Base-by-base conservation (phyloP, 1,139 yeast species). In the Pichia sp. region DNA sequence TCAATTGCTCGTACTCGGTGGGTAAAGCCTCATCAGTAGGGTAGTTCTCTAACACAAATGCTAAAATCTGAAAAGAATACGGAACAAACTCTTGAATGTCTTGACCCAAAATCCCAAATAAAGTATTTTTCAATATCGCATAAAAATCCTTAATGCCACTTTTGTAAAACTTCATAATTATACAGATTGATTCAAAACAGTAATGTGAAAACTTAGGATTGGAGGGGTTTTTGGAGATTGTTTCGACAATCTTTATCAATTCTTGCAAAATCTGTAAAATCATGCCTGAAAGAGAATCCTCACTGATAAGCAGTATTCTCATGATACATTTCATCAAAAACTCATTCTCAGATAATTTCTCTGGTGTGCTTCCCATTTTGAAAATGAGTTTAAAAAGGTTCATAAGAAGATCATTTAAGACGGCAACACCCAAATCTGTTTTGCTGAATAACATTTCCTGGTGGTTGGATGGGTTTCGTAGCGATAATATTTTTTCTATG, bases 61-160 rank as follows among this genome's bases (percentile, higher is more conserved):
- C 86, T 58, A 93, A 74, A 22, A 93, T 76, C 71, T 95, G 99
- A 70, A 95, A 87, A 8, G 86, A 83, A 64, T 95, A 95, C 8
- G 98, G 98, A 16, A 87, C 84, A 66, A 93, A 95, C 69, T 95
- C 99, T 61, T 91, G 95, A 42, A 93, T 87, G 63, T 93, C 99
- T 51, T 84, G 82, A 22, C 86, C 83, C 56, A 95, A 74, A 40
- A 91, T 80, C 5, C 72, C 71, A 57, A 90, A 71, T 54, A 88
- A 74, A 3, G 83, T 76, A 4, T 95, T 93, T 62, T 90, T 76
- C 44, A 87, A 74, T 10, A 78, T 56, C 8, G 75, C 75, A 52
- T 85, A 83, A 49, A 85, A 72, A 18, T 47, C 21, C 2, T 74
- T 68, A 49, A 83, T 68, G 39, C 67, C 63, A 13, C 54, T 52